Conservation (phyloP, 31 red algal genomes). For the Bonnemaisonia californica region DNA sequence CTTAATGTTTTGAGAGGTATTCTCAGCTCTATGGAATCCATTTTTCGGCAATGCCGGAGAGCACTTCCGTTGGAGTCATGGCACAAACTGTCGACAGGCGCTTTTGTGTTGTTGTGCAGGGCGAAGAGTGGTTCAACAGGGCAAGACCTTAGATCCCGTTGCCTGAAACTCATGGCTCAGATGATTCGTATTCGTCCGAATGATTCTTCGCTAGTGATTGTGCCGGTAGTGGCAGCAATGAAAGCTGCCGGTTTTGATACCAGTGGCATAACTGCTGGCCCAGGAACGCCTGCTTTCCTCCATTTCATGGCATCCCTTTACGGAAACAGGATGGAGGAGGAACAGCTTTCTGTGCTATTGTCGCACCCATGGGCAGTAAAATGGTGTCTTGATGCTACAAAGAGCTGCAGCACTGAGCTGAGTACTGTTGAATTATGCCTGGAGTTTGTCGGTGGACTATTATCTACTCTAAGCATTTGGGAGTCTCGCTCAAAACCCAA, state of each 20-base stretch:
- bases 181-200: constrained; percentile 53
- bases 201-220: constrained; percentile 23
- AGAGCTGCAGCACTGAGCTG: not conserved
- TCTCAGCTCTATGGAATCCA: constrained; percentile 57
- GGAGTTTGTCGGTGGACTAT: not conserved
- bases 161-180: constrained; percentile 35
- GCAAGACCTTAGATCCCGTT: constrained; percentile 52
- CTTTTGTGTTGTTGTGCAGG: constrained; percentile 36
- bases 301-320: constrained; percentile 41
- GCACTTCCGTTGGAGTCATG: constrained; percentile 37
- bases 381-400: constrained; percentile 20
- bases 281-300: constrained; percentile 51
- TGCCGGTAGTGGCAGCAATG: constrained; percentile 46
- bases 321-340: not conserved
- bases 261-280: not conserved
- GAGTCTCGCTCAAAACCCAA: not conserved
- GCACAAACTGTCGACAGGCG: constrained; percentile 23
- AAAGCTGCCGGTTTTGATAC: constrained; percentile 28
- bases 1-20: constrained; percentile 39
- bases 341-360: constrained; percentile 1
- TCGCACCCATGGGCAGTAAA: constrained; percentile 28
- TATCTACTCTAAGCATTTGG: not conserved
- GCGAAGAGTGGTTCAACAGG: constrained; percentile 47
- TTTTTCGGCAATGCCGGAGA: constrained; percentile 57
- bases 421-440: constrained; percentile 9